A percentile compares a stretch with the other conserved stretches of the same genome.
Evolutionary conservation across 2,329 filamentous ascomycete genomes (phyloP).

Genomic region (Whalleya microplaca): DNA sequence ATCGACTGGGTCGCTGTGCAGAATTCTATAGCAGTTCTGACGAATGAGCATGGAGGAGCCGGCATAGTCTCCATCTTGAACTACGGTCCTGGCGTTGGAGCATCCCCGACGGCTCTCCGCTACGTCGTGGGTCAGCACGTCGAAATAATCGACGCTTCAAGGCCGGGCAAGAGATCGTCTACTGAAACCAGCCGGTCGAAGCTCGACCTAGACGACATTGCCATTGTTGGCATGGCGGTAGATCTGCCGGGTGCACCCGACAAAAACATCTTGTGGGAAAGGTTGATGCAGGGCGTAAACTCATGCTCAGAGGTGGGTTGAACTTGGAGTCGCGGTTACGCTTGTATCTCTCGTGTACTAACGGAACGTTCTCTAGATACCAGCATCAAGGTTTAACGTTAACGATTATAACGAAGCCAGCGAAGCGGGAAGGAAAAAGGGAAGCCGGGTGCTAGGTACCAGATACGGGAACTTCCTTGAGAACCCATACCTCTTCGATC

Average conservation of each 20-base stretch:
- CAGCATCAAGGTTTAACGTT: conserved; percentile 14
- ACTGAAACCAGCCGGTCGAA: background rate
- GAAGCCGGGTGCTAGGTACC: background rate
- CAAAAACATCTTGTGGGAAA: conserved; percentile 13
- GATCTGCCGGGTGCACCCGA: conserved; percentile 15
- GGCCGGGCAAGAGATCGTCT: no score
- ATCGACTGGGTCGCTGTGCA: no score
- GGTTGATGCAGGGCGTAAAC: conserved; percentile 13
- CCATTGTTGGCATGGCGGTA: conserved; percentile 18
- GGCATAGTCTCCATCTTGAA: no score
- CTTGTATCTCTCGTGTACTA: background rate
- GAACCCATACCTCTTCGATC: conserved; percentile 24
- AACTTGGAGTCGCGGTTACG: no score
- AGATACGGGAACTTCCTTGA: conserved; percentile 22
- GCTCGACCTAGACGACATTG: conserved; percentile 11
- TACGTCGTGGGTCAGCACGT: no score
- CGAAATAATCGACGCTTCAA: no score
- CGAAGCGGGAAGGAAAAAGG: background rate
- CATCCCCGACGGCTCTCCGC: no score
- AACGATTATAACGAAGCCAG: background rate
- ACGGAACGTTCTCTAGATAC: conserved; percentile 12
- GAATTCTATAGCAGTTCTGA: no score
- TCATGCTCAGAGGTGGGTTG: conserved; percentile 13
- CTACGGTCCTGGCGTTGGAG: no score
- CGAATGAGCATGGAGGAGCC: no score